Evolutionary conservation across 208 protist species (phyloP).

Genomic region (Trypanosoma boissoni): DNA sequence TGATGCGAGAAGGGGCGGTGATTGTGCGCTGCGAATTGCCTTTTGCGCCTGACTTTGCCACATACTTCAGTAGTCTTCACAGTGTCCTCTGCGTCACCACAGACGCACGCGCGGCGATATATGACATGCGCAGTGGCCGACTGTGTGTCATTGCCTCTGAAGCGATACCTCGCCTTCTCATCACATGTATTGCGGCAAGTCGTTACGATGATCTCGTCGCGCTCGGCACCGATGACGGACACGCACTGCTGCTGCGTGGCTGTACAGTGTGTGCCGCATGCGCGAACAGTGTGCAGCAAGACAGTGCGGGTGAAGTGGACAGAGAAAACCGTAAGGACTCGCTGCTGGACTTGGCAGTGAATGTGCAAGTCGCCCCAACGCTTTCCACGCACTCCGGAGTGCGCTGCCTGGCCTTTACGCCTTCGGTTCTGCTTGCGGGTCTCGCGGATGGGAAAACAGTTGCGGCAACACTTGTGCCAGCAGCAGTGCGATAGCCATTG

Average conservation of each 20-base stretch:
- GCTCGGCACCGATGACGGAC: conserved; percentile 55
- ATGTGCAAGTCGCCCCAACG: too few relatives aligned
- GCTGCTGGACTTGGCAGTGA: too few relatives aligned
- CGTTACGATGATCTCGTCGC: conserved; percentile 75
- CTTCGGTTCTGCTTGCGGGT: conserved; percentile 77
- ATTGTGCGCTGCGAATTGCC: conserved; percentile 63
- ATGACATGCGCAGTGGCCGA: conserved; percentile 40
- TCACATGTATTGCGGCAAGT: conserved; percentile 62
- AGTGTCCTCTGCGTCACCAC: conserved; percentile 62
- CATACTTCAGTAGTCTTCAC: conserved; percentile 50
- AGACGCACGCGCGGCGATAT: conserved; percentile 56
- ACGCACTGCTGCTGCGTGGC: conserved; percentile 44
- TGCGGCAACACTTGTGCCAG: conserved; percentile 55
- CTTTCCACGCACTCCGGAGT: conserved; percentile 34
- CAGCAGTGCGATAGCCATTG: conserved; percentile 13
- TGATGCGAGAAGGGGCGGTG: conserved; percentile 30
- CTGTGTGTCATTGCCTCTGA: conserved; percentile 22
- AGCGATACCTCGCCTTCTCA: background rate
- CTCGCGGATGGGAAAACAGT: conserved; percentile 75
- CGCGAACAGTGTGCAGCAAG: conserved; percentile 26
- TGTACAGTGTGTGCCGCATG: background rate
- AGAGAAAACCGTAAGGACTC: too few relatives aligned
- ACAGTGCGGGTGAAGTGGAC: conserved; percentile 45
- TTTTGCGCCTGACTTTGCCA: conserved; percentile 67
- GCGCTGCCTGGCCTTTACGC: conserved; percentile 63